Evolutionary conservation across 192 early-diverging fungal genomes (phyloP), one percentile per base, ranked within the genome.

Genomic region (Linnemannia elongata): DNA sequence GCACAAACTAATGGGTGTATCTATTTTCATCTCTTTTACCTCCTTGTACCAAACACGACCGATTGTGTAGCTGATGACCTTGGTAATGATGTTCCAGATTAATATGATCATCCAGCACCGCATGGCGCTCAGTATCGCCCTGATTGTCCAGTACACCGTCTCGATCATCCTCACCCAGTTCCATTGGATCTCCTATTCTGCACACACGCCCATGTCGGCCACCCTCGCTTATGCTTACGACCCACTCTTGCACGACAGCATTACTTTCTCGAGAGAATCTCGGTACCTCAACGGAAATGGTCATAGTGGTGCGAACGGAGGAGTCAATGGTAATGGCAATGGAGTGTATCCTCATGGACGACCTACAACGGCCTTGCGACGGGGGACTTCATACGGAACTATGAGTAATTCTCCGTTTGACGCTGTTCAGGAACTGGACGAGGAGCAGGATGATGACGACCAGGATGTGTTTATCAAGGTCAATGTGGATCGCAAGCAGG

Each of bases 121-220:
- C 33, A 52, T 87, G 68, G 69, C 20, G 38, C 54, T 87, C 66
- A 55, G 63, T 13, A 8, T 70, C 0, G 44, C 63, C 0, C 24
- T 81, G 1, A 71, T 87, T 27, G 68, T 63, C 22, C 85, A 87
- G n/a, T 87, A 87, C 52, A 41, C 45, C 20, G 45, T 81, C 12
- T 81, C 85, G 22, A 6, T 81, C 4, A 6, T 81, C 41, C 30
- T 87, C 8, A 81, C 85, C 6, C 85, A 87, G 35, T n/a, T 87
- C 6, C 85, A 87, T 60, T 87, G 85, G 85, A 87, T 87, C 47
- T 69, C 72, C 12, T 87, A 87, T 35, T 87, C 85, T 3, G 74
- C 76, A 8, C 85, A 87, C 66, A 87, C 85, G 13, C 85, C 85
- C 47, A 87, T 87, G 85, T 87, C 85, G n/a, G 85, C 85, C 6